Percentiles rank a stretch among this genome's conserved stretches.
phyloP scores from a whole-genome alignment of 495 filamentous ascomycete genomes.

The Penicillium canescens region DNA sequence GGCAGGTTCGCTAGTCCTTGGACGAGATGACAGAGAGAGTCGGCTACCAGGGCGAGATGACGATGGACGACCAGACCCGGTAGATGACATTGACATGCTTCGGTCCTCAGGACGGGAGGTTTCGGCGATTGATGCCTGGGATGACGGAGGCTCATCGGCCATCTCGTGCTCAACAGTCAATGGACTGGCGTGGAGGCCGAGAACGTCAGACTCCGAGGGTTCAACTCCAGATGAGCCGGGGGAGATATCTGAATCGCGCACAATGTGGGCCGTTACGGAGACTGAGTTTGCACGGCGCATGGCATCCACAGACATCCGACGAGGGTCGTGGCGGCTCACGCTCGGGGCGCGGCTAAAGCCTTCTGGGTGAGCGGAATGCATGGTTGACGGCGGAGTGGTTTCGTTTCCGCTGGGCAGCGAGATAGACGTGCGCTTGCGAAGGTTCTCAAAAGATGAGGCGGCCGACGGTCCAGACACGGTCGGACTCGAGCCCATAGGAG shows the following conservation, averaged over 20 bases:
- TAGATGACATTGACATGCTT: conserved; percentile 39
- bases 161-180: conserved; percentile 70
- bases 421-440: conserved; percentile 45
- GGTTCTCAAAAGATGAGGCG: conserved; percentile 42
- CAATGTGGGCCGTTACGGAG: conserved; percentile 77
- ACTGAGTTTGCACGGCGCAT: conserved; percentile 56
- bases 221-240: conserved; percentile 34
- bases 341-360: conserved; percentile 32
- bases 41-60: conserved; percentile 38
- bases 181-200: conserved; percentile 70
- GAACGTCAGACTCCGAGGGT: conserved; percentile 45
- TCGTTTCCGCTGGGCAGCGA: conserved; percentile 30
- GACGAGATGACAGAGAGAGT: conserved; percentile 39
- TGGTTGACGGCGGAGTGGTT: not conserved
- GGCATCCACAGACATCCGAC: conserved; percentile 24
- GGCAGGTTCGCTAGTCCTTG: conserved; percentile 34
- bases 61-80: conserved; percentile 26
- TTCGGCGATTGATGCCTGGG: conserved; percentile 15
- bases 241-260: conserved; percentile 54
- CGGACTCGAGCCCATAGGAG: conserved; percentile 23
- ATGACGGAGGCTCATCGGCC: conserved; percentile 24
- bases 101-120: conserved; percentile 24
- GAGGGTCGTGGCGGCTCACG: conserved; percentile 30
- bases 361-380: conserved; percentile 20
- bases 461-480: conserved; percentile 25